Percentiles rank a stretch among this genome's conserved stretches.
These are phyloP conservation scores for Salvia miltiorrhiza DNA, from an alignment of 257 asterid species.

Conservation along the genomic window DNA sequence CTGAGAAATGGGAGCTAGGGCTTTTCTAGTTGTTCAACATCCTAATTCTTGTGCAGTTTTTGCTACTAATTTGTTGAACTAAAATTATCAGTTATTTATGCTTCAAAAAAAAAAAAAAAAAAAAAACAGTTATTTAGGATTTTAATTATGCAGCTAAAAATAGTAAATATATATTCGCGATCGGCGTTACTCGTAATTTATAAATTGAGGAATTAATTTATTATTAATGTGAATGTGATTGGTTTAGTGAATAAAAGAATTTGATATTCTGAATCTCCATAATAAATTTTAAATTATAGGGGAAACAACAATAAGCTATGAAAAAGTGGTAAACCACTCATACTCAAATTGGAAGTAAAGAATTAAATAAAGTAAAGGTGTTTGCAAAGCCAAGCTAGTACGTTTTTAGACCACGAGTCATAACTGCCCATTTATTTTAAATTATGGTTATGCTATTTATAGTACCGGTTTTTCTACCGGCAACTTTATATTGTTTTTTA, in stretches of 20 bases:
- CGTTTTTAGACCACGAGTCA: too few relatives aligned
- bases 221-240: too few relatives aligned
- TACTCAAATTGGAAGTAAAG: background rate
- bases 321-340: background rate
- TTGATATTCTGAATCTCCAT: too few relatives aligned
- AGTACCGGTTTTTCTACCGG: background rate
- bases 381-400: background rate
- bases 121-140: background rate
- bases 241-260: too few relatives aligned
- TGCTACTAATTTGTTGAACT: background rate
- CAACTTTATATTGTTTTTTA: too few relatives aligned
- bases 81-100: too few relatives aligned
- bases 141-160: background rate
- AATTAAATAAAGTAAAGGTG: background rate
- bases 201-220: too few relatives aligned
- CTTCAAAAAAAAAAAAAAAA: too few relatives aligned
- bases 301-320: too few relatives aligned
- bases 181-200: too few relatives aligned
- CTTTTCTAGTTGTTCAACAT: background rate
- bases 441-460: background rate
- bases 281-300: too few relatives aligned
- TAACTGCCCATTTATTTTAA: background rate
- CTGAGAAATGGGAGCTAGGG: conserved; percentile 27
- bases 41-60: background rate
- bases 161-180: background rate